phyloP scores from a whole-genome alignment of 139 green algal genomes.

The Chlamydomonas incerta region DNA sequence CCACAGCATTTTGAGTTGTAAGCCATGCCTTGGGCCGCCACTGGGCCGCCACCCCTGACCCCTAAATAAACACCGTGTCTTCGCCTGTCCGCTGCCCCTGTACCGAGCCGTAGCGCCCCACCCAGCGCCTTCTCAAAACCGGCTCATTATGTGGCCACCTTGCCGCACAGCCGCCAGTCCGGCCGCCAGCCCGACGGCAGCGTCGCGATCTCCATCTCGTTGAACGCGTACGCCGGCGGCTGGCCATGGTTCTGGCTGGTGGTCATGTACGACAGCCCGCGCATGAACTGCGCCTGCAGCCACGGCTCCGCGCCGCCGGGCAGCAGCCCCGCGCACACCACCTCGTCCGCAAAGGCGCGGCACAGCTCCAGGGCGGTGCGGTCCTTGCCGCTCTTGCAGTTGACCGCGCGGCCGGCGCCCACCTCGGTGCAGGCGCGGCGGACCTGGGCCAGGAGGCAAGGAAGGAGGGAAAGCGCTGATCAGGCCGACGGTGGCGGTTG shows the following conservation, averaged over 20 bases:
- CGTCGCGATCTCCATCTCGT: constrained; percentile 54
- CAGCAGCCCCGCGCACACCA: constrained; percentile 33
- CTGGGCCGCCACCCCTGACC: no score
- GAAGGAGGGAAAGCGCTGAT: neutral
- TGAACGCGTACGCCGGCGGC: constrained; percentile 58
- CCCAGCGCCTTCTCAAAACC: no score
- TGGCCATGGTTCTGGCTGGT: constrained; percentile 59
- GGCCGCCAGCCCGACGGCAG: constrained; percentile 54
- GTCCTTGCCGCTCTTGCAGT: constrained; percentile 66
- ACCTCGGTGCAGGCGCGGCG: constrained; percentile 38
- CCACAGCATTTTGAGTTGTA: no score
- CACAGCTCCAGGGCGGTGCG: constrained; percentile 55
- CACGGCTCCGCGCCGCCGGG: neutral
- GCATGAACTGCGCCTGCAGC: constrained; percentile 41
- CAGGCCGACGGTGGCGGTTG: neutral
- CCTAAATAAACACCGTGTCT: no score
- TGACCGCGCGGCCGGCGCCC: constrained; percentile 44
- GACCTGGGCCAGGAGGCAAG: constrained; percentile 8
- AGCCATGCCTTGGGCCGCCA: no score
- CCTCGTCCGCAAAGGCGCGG: constrained; percentile 35
- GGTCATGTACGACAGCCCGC: constrained; percentile 48
- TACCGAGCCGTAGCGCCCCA: no score
- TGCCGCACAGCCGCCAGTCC: constrained; percentile 58
- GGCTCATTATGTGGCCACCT: constrained; percentile 48
- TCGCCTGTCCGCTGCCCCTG: no score